Base-by-base conservation (phyloP, 768 basidiomycete species). In the Rhodotorula graminis region DNA sequence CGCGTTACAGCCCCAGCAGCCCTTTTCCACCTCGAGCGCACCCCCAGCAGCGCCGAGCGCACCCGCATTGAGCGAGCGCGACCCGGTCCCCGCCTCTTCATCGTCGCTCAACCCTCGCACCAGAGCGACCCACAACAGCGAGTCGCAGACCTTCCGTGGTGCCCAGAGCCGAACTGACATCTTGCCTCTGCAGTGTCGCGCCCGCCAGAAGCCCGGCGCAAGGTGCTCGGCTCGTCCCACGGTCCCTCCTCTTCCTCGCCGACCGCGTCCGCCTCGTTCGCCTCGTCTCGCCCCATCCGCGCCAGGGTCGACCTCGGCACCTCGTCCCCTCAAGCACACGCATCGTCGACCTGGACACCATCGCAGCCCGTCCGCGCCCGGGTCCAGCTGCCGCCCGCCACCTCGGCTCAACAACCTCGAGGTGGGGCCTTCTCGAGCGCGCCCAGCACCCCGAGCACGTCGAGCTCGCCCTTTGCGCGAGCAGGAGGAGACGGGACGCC, bases 341-440 rank as follows among this genome's bases (percentile, higher is more conserved):
- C 31, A 0, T 0, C 65, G 16, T 4, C 44, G 12, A n/a, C 23
- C 31, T 66, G 65, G 65, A 31, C 33, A 0, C 65, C 65, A 4
- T 44, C 57, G 9, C 65, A 66, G 37, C 65, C 65, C 14, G 58
- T 59, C 33, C 46, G 65, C 8, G 65, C 65, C 37, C 19, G 49
- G 27, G 58, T 66, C 19, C n/a, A 27, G 14, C 23, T n/a, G 0
- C 10, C 14, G 5, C 10, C 23, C 15, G 21, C 18, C n/a, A 42
- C n/a, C 10, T 46, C 44, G 44, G 44, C 14, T 46, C 44, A 12
- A 18, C 18, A 12, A 14, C 3, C 25, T 7, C 52, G 64, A 57
- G 58, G 65, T 40, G 66, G 66, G 40, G 66, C 47, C 14, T 29
- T 42, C 50, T 52, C 66, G 19, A 61, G 66, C 50, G 49, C 58